Conservation (phyloP, 2,329 filamentous ascomycete species). For the Sclerotinia trifoliorum region DNA sequence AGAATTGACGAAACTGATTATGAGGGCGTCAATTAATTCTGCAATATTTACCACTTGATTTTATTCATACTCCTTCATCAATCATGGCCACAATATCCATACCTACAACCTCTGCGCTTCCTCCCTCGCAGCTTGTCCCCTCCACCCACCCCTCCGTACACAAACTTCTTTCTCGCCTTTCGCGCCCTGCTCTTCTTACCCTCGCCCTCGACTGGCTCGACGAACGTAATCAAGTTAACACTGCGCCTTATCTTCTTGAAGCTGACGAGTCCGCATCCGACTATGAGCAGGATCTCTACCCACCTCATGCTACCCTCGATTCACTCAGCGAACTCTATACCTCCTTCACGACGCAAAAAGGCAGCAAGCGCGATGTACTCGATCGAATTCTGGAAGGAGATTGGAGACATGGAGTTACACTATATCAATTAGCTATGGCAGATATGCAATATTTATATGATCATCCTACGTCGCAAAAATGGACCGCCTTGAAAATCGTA, state of each 20-base stretch:
- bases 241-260: constrained; percentile 55
- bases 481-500: constrained; percentile 61
- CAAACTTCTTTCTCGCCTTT: constrained; percentile 67
- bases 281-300: constrained; percentile 65
- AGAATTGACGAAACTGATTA: neutral
- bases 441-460: constrained; percentile 66
- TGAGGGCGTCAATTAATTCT: neutral
- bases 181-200: constrained; percentile 68
- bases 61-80: neutral
- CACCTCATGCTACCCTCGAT: constrained; percentile 61
- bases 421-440: constrained; percentile 69
- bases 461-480: constrained; percentile 62
- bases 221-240: constrained; percentile 59
- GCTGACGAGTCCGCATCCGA: constrained; percentile 49
- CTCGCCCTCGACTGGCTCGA: constrained; percentile 77
- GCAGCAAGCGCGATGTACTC: constrained; percentile 61
- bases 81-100: constrained; percentile 50
- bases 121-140: constrained; percentile 68
- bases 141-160: constrained; percentile 61
- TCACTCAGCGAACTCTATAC: constrained; percentile 66
- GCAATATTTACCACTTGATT: neutral
- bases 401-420: constrained; percentile 62
- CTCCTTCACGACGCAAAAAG: constrained; percentile 58
- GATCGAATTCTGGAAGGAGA: constrained; percentile 66
- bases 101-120: constrained; percentile 69